Evolutionary conservation across 2,329 filamentous ascomycete species (phyloP).

Genomic region (Ceratocystis papillata): DNA sequence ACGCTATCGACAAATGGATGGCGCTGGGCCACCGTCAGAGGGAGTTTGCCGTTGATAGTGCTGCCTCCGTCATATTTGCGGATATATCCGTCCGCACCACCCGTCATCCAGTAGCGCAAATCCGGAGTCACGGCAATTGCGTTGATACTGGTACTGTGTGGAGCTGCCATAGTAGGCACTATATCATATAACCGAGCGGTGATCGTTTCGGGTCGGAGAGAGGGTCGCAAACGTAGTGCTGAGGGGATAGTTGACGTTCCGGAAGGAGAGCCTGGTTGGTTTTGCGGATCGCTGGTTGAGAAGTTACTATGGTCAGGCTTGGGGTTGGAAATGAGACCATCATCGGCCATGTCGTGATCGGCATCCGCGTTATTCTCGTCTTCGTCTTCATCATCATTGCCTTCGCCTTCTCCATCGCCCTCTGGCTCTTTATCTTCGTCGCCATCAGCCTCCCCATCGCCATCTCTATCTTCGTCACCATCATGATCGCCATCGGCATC

Average conservation of each 20-base stretch:
- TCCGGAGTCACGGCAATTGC: slow-evolving; percentile 85
- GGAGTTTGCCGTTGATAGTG: slow-evolving; percentile 87
- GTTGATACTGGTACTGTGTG: slow-evolving; percentile 92
- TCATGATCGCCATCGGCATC: slow-evolving; percentile 26
- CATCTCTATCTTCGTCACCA: slow-evolving; percentile 28
- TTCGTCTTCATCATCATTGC: slow-evolving; percentile 25
- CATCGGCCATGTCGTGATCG: slow-evolving; percentile 17
- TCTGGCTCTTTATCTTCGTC: slow-evolving; percentile 34
- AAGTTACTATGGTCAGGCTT: neutral
- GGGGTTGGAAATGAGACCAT: slow-evolving; percentile 3
- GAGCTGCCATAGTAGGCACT: slow-evolving; percentile 90
- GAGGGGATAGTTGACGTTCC: slow-evolving; percentile 22
- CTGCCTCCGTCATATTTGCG: slow-evolving; percentile 93
- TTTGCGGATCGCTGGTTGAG: neutral
- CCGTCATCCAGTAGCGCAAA: slow-evolving; percentile 88
- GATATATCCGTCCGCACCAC: slow-evolving; percentile 89
- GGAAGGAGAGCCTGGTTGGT: neutral
- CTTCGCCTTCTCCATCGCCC: slow-evolving; percentile 27
- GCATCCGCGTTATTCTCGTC: slow-evolving; percentile 25
- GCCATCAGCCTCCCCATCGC: slow-evolving; percentile 23
- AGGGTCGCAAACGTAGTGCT: slow-evolving; percentile 38
- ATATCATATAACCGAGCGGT: slow-evolving; percentile 82
- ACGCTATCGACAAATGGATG: slow-evolving; percentile 98
- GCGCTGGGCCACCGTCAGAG: slow-evolving; percentile 85
- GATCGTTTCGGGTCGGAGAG: slow-evolving; percentile 65